A percentile compares a stretch with the other conserved stretches of the same genome.
Conservation (phyloP, 495 filamentous ascomycete genomes). For the Neurospora sp. region DNA sequence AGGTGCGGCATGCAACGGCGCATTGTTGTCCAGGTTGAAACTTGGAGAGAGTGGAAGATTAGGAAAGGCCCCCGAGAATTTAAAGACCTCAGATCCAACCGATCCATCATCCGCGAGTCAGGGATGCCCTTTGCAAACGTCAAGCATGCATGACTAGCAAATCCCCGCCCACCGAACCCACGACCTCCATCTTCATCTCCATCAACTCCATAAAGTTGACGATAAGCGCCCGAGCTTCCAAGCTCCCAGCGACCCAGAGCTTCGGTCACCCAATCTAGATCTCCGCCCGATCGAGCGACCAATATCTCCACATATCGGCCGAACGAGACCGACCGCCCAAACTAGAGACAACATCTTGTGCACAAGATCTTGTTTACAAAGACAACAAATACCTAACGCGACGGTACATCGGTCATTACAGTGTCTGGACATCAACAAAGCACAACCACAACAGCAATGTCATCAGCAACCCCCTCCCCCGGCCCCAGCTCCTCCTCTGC, state of each 20-base stretch:
- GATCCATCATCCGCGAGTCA: not conserved
- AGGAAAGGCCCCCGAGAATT: not conserved
- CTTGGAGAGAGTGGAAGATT: not conserved
- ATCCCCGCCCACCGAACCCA: not conserved
- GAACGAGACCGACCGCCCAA: not conserved
- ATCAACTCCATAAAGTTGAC: not conserved
- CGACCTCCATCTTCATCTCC: not conserved
- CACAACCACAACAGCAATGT: constrained; percentile 3
- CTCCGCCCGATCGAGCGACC: not conserved
- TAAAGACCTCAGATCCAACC: not conserved
- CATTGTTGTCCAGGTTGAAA: not conserved
- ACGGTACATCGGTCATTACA: not conserved
- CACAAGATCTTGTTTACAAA: not conserved
- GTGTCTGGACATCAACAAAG: not conserved
- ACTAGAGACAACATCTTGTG: not conserved
- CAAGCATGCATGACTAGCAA: not conserved
- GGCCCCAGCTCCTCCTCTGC: constrained; percentile 5
- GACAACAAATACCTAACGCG: not conserved
- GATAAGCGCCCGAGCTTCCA: not conserved
- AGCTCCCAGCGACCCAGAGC: not conserved
- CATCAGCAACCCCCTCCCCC: constrained; percentile 2
- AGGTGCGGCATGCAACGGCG: not conserved
- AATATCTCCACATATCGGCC: not conserved
- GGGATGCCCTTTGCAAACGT: not conserved
- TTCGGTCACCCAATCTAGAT: not conserved